These are phyloP conservation scores for Ophiostoma australiae DNA, from an alignment of 2,329 filamentous ascomycete species.

Conservation along the genomic window DNA sequence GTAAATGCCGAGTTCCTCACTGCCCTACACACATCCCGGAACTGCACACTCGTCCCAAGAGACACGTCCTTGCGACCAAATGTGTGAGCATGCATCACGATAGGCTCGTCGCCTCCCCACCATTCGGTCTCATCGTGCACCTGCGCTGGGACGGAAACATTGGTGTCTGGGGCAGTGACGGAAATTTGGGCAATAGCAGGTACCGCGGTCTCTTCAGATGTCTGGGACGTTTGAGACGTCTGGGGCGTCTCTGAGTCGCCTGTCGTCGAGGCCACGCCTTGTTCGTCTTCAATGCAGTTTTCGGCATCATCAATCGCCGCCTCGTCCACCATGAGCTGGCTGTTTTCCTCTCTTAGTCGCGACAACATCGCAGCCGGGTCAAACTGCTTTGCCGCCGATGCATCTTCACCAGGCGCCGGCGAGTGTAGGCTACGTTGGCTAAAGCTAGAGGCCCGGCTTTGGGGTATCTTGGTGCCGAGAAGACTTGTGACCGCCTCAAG, in stretches of 20 bases:
- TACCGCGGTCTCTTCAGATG: background rate
- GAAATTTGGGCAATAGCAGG: slow-evolving; percentile 21
- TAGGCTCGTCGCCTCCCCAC: slow-evolving; percentile 56
- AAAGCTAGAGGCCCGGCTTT: slow-evolving; percentile 40
- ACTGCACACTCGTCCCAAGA: slow-evolving; percentile 76
- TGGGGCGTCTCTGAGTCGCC: slow-evolving; percentile 14
- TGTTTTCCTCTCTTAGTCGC: background rate
- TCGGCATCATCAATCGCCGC: slow-evolving; percentile 25
- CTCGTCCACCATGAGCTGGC: slow-evolving; percentile 22
- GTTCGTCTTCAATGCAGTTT: slow-evolving; percentile 27
- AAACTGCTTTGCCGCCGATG: background rate
- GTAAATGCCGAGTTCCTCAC: slow-evolving; percentile 76
- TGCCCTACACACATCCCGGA: slow-evolving; percentile 77
- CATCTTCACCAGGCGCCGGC: background rate
- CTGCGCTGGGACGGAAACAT: slow-evolving; percentile 22
- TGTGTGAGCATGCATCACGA: slow-evolving; percentile 64
- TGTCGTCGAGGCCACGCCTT: slow-evolving; percentile 9
- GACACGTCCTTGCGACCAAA: slow-evolving; percentile 53
- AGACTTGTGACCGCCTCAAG: slow-evolving; percentile 32
- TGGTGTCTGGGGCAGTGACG: slow-evolving; percentile 23
- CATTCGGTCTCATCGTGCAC: slow-evolving; percentile 25
- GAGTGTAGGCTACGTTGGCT: slow-evolving; percentile 29
- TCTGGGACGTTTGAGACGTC: slow-evolving; percentile 13
- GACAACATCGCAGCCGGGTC: slow-evolving; percentile 3
- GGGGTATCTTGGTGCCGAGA: slow-evolving; percentile 31